These are phyloP conservation scores for Bimuria novae-zelandiae DNA, from an alignment of 2,329 filamentous ascomycete species.

Conservation along the genomic window DNA sequence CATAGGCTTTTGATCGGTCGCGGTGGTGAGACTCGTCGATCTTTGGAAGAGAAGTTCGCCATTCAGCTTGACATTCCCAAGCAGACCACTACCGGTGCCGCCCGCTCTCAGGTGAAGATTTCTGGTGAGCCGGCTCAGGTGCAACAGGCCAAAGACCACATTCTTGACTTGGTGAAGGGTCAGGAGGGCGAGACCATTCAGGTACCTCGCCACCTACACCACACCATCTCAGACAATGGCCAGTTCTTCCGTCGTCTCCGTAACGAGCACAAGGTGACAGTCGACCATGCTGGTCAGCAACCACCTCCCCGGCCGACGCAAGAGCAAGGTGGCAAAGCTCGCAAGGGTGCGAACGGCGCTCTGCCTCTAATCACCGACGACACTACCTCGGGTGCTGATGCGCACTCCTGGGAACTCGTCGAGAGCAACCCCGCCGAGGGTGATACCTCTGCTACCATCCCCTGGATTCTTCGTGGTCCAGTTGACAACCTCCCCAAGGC, in stretches of 20 bases:
- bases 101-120: conserved; percentile 83
- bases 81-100: conserved; percentile 69
- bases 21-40: conserved; percentile 83
- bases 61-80: conserved; percentile 90
- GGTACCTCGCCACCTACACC: conserved; percentile 81
- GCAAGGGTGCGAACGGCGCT: conserved; percentile 62
- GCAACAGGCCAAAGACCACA: conserved; percentile 84
- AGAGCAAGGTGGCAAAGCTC: conserved; percentile 51
- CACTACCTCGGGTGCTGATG: conserved; percentile 58
- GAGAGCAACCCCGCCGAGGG: conserved; percentile 65
- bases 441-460: conserved; percentile 63
- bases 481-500: conserved; percentile 82
- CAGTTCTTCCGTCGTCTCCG: conserved; percentile 91
- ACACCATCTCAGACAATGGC: conserved; percentile 83
- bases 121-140: conserved; percentile 78
- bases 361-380: conserved; percentile 94
- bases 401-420: conserved; percentile 84
- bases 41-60: conserved; percentile 83
- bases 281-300: conserved; percentile 85
- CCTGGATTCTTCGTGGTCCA: conserved; percentile 85
- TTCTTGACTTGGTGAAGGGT: conserved; percentile 77
- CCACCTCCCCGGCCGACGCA: conserved; percentile 70
- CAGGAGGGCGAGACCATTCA: conserved; percentile 87
- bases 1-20: conserved; percentile 90
- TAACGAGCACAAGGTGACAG: conserved; percentile 83